Evolutionary conservation across 345 rosid species (phyloP), one percentile per base, ranked within the genome.

Genomic region (Arabidopsis suecica): DNA sequence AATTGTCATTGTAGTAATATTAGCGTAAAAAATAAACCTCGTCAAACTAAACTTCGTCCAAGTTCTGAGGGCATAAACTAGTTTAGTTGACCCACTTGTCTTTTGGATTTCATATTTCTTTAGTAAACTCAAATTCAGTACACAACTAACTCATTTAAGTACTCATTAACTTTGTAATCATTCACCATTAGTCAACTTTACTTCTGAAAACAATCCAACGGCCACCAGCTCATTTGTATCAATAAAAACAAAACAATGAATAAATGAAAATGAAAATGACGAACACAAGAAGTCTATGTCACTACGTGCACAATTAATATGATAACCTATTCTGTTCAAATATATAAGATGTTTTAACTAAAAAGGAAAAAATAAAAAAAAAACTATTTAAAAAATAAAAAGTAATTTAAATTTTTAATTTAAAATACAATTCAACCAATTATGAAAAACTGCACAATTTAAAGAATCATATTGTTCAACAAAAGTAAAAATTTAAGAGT

Each of bases 61-160:
- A 50, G 9, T 64, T 42, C 14, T 18, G 18, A 57, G 61, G 63
- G 61, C 67, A 60, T 40, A 37, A 28, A 64, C 49, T 12, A 65
- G 14, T 77, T 25, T 48, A 56, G 68, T 64, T 77, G 80, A 77
- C 80, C 61, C 55, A 42, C 55, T 65, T 65, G 48, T 77, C 72
- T 38, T 71, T 13, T 11, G 28, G 1, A 69, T 9, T 34, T 61
- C 18, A 32, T 62, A 75, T 59, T 59, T 53, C 63, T 41, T 40
- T 3, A 50, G 6, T 32, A 47, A 45, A 48, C 64, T 37, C 53
- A 42, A 23, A 57, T 45, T 74, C 32, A 59, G 45, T 57, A 34
- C 37, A 47, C 62, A 64, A 65, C 81, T 6, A 65, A 78, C 57
- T 65, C 51, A 71, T 57, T 57, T 71, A 65, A 71, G 37, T 50